Conservation (phyloP, 176 grass and related monocot species). For the Alopecurus myosuroides region DNA sequence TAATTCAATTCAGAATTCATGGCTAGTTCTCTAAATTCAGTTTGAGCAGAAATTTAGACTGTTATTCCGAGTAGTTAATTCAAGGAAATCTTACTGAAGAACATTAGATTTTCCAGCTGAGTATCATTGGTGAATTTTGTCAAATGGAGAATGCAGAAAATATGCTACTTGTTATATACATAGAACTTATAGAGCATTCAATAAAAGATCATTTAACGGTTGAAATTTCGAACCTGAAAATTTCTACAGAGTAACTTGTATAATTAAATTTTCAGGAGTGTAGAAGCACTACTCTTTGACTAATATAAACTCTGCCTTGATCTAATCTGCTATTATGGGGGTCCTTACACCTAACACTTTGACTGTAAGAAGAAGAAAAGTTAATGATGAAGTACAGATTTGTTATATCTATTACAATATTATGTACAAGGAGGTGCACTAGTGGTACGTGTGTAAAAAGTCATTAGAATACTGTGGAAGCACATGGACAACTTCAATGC, state of each 20-base stretch:
- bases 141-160: not conserved
- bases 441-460: not conserved
- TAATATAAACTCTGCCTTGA: not conserved
- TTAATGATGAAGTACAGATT: not conserved
- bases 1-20: not conserved
- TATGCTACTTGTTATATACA: not conserved
- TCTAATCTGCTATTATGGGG: not conserved
- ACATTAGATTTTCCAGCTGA: not conserved
- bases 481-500: conserved; percentile 19
- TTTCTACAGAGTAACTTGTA: not conserved
- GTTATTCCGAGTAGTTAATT: not conserved
- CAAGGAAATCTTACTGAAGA: not conserved
- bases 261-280: conserved; percentile 1
- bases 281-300: not conserved
- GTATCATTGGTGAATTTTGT: not conserved
- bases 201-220: not conserved
- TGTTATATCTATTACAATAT: not conserved
- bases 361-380: not conserved
- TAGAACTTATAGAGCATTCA: not conserved
- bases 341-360: conserved; percentile 5
- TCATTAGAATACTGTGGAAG: conserved; percentile 14
- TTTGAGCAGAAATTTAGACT: not conserved
- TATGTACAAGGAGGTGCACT: not conserved
- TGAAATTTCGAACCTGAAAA: not conserved
- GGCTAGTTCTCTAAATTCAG: conserved; percentile 10